Conservation (phyloP, 2,329 filamentous ascomycete species). For the Aspergillus sp. region DNA sequence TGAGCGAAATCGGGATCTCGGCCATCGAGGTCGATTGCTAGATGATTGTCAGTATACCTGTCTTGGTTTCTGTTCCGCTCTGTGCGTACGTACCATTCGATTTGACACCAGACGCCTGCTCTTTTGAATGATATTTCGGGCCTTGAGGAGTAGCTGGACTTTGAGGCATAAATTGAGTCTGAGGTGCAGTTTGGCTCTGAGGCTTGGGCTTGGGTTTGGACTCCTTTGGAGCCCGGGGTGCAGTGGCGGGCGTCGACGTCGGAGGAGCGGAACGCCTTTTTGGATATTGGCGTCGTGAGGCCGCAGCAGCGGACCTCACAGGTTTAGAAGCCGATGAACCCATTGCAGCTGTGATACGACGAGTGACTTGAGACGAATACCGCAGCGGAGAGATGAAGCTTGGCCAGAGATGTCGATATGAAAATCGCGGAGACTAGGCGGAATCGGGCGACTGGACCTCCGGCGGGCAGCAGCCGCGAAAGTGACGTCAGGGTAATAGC, state of each 20-base stretch:
- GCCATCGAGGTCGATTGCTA: constrained; percentile 55
- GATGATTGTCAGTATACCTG: background rate
- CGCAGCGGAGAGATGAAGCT: background rate
- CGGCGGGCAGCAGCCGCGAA: too few species aligned
- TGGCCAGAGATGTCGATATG: background rate
- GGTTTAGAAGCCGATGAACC: constrained; percentile 57
- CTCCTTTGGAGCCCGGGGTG: background rate
- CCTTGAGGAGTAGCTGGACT: constrained; percentile 13
- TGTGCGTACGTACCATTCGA: constrained; percentile 27
- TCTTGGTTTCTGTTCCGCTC: too few species aligned
- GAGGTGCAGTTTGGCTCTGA: constrained; percentile 14
- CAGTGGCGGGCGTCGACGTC: constrained; percentile 30
- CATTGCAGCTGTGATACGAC: constrained; percentile 33
- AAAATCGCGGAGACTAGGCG: constrained; percentile 7
- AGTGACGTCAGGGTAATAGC: too few species aligned
- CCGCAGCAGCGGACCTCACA: constrained; percentile 44
- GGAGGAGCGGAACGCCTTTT: constrained; percentile 37
- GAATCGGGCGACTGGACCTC: background rate
- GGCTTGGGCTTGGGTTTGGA: constrained; percentile 3
- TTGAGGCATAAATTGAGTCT: background rate
- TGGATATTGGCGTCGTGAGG: constrained; percentile 53
- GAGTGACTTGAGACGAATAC: too few species aligned
- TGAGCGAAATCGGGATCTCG: constrained; percentile 66
- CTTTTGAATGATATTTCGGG: constrained; percentile 30
- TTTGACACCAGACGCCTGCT: constrained; percentile 26